Percentiles rank a stretch among this genome's conserved stretches.
These are phyloP conservation scores for Diutina scorzettiae DNA, from an alignment of 1,139 yeast genomes.

Conservation along the genomic window DNA sequence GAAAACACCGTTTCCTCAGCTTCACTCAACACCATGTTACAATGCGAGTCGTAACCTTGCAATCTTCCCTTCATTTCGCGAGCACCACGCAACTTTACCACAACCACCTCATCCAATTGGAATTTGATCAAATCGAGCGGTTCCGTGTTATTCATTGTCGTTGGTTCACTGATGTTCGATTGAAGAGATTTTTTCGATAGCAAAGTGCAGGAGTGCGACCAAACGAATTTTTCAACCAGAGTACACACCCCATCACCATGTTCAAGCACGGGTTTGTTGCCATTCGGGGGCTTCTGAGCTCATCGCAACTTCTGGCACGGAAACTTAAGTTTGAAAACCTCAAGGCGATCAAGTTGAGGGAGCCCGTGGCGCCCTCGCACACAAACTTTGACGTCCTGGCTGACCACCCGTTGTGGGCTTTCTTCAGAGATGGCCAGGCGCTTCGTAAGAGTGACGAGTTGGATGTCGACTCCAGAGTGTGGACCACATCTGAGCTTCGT, in stretches of 20 bases:
- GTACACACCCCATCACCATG: not conserved
- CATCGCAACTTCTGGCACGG: not conserved
- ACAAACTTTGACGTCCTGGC: slow-evolving; percentile 61
- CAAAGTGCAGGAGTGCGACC: not conserved
- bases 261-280: not conserved
- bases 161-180: not conserved
- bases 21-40: slow-evolving; percentile 91
- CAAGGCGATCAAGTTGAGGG: slow-evolving; percentile 38
- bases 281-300: not conserved
- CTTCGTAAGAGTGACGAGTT: slow-evolving; percentile 50
- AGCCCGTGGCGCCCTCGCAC: slow-evolving; percentile 81
- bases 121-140: slow-evolving; percentile 85
- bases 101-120: slow-evolving; percentile 77
- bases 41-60: slow-evolving; percentile 94
- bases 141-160: slow-evolving; percentile 9
- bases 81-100: slow-evolving; percentile 91
- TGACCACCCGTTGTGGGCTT: slow-evolving; percentile 93
- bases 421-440: slow-evolving; percentile 48
- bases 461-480: slow-evolving; percentile 52
- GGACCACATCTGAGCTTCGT: slow-evolving; percentile 84
- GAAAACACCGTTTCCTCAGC: slow-evolving; percentile 74
- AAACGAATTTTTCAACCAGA: not conserved
- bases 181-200: not conserved
- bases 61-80: slow-evolving; percentile 83
- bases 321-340: slow-evolving; percentile 18